Conservation (phyloP, 345 rosid genomes). For the Cochlearia excelsa region DNA sequence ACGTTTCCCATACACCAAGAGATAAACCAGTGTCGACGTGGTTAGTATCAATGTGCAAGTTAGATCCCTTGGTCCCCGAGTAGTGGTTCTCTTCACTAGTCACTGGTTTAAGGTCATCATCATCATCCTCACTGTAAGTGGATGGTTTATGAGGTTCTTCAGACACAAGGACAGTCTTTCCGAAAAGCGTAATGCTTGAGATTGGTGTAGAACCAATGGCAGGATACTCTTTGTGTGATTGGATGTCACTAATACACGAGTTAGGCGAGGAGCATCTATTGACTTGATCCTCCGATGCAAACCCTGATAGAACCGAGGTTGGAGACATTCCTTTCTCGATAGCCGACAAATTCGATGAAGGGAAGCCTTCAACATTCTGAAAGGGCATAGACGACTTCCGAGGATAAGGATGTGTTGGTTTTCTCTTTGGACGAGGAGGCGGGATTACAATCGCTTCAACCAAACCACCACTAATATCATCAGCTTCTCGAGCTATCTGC, state of each 20-base stretch:
- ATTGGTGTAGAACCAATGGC: slow-evolving; percentile 10
- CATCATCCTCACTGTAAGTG: slow-evolving; percentile 10
- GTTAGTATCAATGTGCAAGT: slow-evolving; percentile 14
- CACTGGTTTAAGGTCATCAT: slow-evolving; percentile 1
- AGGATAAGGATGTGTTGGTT: slow-evolving; percentile 85
- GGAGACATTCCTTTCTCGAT: slow-evolving; percentile 56
- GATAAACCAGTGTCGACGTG: slow-evolving; percentile 40
- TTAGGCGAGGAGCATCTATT: slow-evolving; percentile 55
- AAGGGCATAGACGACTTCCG: slow-evolving; percentile 45
- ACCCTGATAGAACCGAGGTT: slow-evolving; percentile 53
- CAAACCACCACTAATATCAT: slow-evolving; percentile 30
- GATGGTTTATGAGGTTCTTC: slow-evolving; percentile 33
- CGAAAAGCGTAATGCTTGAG: slow-evolving; percentile 64
- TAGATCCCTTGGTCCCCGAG: slow-evolving; percentile 16
- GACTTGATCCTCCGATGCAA: slow-evolving; percentile 47
- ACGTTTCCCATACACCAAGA: slow-evolving; percentile 45
- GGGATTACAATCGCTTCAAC: slow-evolving; percentile 62
- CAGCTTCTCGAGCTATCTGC: slow-evolving; percentile 60
- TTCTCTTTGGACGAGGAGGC: slow-evolving; percentile 89
- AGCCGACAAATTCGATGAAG: slow-evolving; percentile 40
- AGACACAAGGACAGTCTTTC: slow-evolving; percentile 49
- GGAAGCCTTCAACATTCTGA: slow-evolving; percentile 20
- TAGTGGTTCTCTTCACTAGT: slow-evolving; percentile 18
- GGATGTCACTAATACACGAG: slow-evolving; percentile 51
- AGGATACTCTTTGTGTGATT: slow-evolving; percentile 33